Percentiles rank a stretch among this genome's conserved stretches.
Conservation (phyloP, 352 stramenopile genomes). For the Stephanocyclus meneghinianus region DNA sequence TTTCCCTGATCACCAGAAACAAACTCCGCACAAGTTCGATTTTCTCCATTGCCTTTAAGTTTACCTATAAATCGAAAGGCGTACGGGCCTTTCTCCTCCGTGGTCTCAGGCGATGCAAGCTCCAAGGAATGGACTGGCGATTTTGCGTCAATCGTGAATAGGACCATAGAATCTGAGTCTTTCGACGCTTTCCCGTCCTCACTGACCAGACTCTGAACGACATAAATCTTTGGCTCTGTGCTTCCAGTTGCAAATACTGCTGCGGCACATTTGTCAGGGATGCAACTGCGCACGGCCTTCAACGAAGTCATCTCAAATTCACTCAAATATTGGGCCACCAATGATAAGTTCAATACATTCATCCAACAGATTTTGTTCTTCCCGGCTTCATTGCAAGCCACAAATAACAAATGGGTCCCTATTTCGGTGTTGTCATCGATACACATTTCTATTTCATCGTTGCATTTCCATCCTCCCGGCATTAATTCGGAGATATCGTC, state of each 20-base stretch:
- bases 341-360: conserved; percentile 33
- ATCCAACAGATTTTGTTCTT: conserved; percentile 32
- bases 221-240: conserved; percentile 5
- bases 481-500: conserved; percentile 40
- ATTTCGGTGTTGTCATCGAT: conserved; percentile 40
- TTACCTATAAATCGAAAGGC: conserved; percentile 31
- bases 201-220: conserved; percentile 26
- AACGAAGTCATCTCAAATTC: conserved; percentile 13
- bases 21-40: conserved; percentile 36
- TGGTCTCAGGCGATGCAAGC: neutral
- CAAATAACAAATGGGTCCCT: conserved; percentile 19
- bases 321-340: conserved; percentile 13
- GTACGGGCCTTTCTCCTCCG: conserved; percentile 11
- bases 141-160: conserved; percentile 22
- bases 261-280: conserved; percentile 18
- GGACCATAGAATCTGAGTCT: conserved; percentile 13
- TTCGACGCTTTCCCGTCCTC: conserved; percentile 1
- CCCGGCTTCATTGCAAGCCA: neutral
- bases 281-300: conserved; percentile 1
- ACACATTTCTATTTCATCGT: conserved; percentile 44
- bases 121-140: neutral
- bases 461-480: conserved; percentile 6
- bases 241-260: conserved; percentile 13
- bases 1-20: conserved; percentile 16
- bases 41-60: conserved; percentile 3